These are phyloP conservation scores for Candida glucosophila DNA, from an alignment of 1,139 yeast genomes.

Conservation along the genomic window DNA sequence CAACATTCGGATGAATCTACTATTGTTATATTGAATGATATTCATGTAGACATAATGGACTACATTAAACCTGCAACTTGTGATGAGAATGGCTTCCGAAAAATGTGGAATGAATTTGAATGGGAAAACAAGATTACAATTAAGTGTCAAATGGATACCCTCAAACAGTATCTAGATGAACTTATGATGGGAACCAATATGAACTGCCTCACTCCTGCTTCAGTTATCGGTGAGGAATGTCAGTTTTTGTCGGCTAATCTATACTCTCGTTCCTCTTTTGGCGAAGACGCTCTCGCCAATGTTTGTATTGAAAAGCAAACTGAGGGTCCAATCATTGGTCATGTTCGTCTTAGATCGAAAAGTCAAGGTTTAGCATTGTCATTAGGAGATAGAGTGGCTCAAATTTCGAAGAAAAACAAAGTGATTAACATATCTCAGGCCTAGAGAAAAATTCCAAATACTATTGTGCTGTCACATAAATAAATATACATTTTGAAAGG, in stretches of 20 bases:
- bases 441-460: too few relatives aligned
- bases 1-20: slow-evolving; percentile 87
- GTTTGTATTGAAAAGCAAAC: slow-evolving; percentile 80
- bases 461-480: slow-evolving; percentile 1
- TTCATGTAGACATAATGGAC: slow-evolving; percentile 95
- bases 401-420: slow-evolving; percentile 53
- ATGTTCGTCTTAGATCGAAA: slow-evolving; percentile 93
- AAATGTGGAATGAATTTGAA: slow-evolving; percentile 99
- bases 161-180: slow-evolving; percentile 73
- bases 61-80: slow-evolving; percentile 92
- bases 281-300: slow-evolving; percentile 96
- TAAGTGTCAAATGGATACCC: slow-evolving; percentile 57
- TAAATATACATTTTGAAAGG: not conserved
- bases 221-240: slow-evolving; percentile 77
- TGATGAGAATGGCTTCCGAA: slow-evolving; percentile 83
- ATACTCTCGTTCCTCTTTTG: slow-evolving; percentile 89
- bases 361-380: slow-evolving; percentile 96
- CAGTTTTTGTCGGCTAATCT: slow-evolving; percentile 91
- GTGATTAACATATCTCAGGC: slow-evolving; percentile 15
- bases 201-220: slow-evolving; percentile 91
- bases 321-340: slow-evolving; percentile 79
- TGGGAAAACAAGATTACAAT: slow-evolving; percentile 98
- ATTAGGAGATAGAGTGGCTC: slow-evolving; percentile 88
- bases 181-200: slow-evolving; percentile 82
- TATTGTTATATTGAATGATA: slow-evolving; percentile 87